Evolutionary conservation across 2,329 filamentous ascomycete species (phyloP), one percentile per base, ranked within the genome.

Genomic region (Hirsutella rhossiliensis): DNA sequence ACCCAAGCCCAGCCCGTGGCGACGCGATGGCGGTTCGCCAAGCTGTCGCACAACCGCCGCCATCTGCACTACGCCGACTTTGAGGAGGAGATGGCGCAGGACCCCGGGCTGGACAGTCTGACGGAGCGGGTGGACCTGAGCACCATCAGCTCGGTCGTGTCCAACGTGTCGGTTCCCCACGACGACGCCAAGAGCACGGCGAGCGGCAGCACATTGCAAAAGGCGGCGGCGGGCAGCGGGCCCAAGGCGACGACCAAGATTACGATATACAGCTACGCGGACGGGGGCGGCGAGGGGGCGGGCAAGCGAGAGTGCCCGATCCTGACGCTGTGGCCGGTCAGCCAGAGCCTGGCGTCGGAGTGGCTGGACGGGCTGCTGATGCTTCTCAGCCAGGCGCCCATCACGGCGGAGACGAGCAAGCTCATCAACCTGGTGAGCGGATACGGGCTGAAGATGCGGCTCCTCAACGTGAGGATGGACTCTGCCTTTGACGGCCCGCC

Each of bases 341-440:
- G 80, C 46, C 84, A 92, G 58, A 86, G 80, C 50, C 68, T 92
- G 40, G 92, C 92, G 11, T 94, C 88, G 1, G 92, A 98, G 64
- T 98, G 92, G 92, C 73, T 98, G 5, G 92, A 98, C 60, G 92
- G 92, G 1, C 67, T 98, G 50, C 73, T 97, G 45, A 94, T 98
- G 88, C 72, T 98, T 44, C 73, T 98, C 20, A 88, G 94, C 58
- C 92, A 98, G 63, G 80, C 89, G 47, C 92, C 92, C 18, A 96
- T 98, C 59, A 98, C 92, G n/a, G 79, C 88, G 3, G 90, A 97
- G 65, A 97, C 92, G 31, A 90, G 84, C 59, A 94, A 92, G 62
- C 68, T 97, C 48, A 82, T 96, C 43, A 80, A 82, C 44, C 68
- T 96, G 54, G 85, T 97, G 47, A 80, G 81, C 56, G 85, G 94